Evolutionary conservation across 495 filamentous ascomycete species (phyloP), one percentile per base, ranked within the genome.

Genomic region (Usnea hakonensis): DNA sequence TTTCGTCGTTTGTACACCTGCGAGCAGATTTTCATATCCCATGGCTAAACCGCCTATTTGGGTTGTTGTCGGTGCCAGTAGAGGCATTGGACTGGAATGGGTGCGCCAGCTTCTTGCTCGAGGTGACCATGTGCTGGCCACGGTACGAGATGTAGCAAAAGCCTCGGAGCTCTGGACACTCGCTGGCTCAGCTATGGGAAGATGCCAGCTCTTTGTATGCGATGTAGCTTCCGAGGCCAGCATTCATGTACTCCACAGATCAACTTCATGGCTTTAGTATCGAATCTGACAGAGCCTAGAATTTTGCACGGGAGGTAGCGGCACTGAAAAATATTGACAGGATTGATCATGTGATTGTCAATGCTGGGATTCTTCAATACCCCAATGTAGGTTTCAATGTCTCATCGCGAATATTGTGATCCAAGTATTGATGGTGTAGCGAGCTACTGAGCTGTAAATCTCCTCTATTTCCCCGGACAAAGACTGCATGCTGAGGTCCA

Each of bases 31-130:
- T 41, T 26, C n/a, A 26, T 33, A 66, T 59, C 7, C 48, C 0
- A 52, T 52, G 48, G 48, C 48, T 32, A 16, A 14, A 28, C 48
- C 48, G 54, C 28, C 58, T 21, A 80, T 79, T 11, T 83, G 81
- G 78, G 67, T 83, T 13, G 75, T 84, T n/a, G 72, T 84, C 16
- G 82, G 82, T 38, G 81, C 80, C 33, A 79, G 76, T 50, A 73
- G 81, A 68, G 82, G 82, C 60, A 85, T 85, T 62, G 82, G 82
- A 40, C 69, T 83, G 26, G 82, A 84, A 63, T 80, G 83, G 63
- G 77, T 78, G 4, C 66, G 71, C 14, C 82, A 85, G 62, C 67
- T 82, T 8, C 68, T 84, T 3, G 62, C 66, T 30, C 69, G 68
- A 40, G 79, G 77, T 16, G 70, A 83, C 53, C 68, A 70, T 26